These are phyloP conservation scores for Boletus speciosus DNA, from an alignment of 768 basidiomycete genomes.

Conservation along the genomic window DNA sequence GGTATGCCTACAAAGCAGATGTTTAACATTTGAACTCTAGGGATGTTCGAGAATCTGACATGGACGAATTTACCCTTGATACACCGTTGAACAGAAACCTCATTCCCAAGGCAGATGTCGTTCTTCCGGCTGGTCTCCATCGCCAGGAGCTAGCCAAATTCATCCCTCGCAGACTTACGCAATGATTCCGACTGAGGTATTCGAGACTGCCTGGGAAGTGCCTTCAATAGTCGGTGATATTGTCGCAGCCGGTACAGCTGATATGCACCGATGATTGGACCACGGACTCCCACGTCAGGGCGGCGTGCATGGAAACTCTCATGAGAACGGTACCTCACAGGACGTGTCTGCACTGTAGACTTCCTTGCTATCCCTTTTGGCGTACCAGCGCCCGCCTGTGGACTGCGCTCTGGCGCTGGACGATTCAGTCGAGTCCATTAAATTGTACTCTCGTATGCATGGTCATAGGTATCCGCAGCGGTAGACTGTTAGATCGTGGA, in stretches of 20 bases:
- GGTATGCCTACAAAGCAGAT: background rate
- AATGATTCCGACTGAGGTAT: background rate
- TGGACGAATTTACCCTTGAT: too few species aligned
- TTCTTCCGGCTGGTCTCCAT: too few species aligned
- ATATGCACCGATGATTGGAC: too few species aligned
- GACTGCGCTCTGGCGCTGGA: conserved; percentile 1
- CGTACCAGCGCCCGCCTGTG: background rate
- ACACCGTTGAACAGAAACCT: background rate
- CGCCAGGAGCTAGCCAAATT: background rate
- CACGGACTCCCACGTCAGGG: background rate
- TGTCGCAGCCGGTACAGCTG: background rate
- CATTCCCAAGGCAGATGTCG: background rate
- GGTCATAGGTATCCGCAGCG: conserved; percentile 3
- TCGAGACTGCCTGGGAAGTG: background rate
- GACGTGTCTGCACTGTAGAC: background rate
- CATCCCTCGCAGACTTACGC: background rate
- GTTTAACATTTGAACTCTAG: background rate
- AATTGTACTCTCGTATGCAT: conserved; percentile 8
- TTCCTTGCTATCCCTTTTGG: background rate
- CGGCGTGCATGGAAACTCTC: background rate
- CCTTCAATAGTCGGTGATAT: background rate
- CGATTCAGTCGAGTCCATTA: background rate
- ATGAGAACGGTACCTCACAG: background rate
- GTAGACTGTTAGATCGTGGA: conserved; percentile 5
- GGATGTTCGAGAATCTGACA: background rate